Conservation (phyloP, 2,329 filamentous ascomycete species). For the Aureobasidium sp. region DNA sequence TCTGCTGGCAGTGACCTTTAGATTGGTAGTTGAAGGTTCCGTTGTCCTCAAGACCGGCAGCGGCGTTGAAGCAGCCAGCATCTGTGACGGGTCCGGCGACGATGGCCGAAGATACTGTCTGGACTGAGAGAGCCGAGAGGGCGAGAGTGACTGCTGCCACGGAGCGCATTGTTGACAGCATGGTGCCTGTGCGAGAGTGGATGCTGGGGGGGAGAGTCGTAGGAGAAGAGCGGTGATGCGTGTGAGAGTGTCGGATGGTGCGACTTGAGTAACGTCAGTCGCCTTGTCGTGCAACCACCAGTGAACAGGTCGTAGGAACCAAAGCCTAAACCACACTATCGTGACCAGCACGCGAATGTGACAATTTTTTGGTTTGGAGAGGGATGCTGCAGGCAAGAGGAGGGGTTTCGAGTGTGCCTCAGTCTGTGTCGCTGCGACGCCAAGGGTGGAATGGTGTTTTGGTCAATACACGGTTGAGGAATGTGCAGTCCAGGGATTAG, state of each 20-base stretch:
- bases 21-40: slow-evolving; percentile 48
- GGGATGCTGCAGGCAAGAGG: neutral
- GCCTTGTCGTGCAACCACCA: neutral
- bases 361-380: neutral
- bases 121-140: slow-evolving; percentile 8
- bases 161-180: slow-evolving; percentile 3
- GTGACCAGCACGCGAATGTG: slow-evolving; percentile 13
- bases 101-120: slow-evolving; percentile 9
- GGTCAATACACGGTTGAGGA: slow-evolving; percentile 8
- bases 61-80: slow-evolving; percentile 48
- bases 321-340: slow-evolving; percentile 10
- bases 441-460: slow-evolving; percentile 4
- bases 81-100: slow-evolving; percentile 20
- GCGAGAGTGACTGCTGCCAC: slow-evolving; percentile 2
- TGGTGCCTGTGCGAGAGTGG: neutral
- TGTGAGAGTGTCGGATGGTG: slow-evolving; percentile 5
- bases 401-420: neutral
- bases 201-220: neutral
- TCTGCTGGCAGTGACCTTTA: slow-evolving; percentile 47
- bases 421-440: neutral
- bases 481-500: slow-evolving; percentile 8
- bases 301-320: neutral
- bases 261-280: slow-evolving; percentile 2
- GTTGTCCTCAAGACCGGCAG: slow-evolving; percentile 41
- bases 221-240: neutral